Base-by-base conservation (phyloP, 2,329 filamentous ascomycete genomes). In the Colletotrichum chrysophilum region DNA sequence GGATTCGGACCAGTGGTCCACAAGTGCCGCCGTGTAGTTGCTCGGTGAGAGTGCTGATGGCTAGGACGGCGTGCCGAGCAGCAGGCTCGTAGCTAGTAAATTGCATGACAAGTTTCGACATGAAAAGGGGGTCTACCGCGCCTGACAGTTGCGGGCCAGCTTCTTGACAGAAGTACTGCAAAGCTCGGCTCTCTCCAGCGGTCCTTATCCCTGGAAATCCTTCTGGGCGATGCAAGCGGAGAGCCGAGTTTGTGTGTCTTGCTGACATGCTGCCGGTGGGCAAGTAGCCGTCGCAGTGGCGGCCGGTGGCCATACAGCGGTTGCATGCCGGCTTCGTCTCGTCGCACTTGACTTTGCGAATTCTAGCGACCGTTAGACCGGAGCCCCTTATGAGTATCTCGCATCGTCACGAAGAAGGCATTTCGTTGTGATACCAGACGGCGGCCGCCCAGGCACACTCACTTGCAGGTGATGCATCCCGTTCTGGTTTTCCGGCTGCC, bases 401-500 rank as follows among this genome's bases (percentile, higher is more conserved):
- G 43, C 43, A 52, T 21, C 43, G 43, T 52, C 43, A 52, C 6
- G 28, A n/a, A 30, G 28, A 21, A 32, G 18, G 14, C 24, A 61
- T 30, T 16, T 61, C 65, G 52, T 10, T 26, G 52, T 14, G 26
- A 14, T 3, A 9, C 7, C 52, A 34, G 9, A 43, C 21, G 34
- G 43, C 24, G 43, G 48, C 38, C 21, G 34, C 43, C 24, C 7
- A 21, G 10, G 64, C 16, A 61, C 52, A 87, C 88, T 76, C 78
- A 89, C 88, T 90, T 90, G 87, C 89, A 91, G 66, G 89, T 90
- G 68, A 88, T 83, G 80, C 89, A 91, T 9, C 89, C 89, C 6
- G 87, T 88, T 65, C 86, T 83, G 66, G 88, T 86, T 77, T 88
- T 88, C 78, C 83, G 85, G 60, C 82, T 86, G 13, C 86, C 86